Conservation (phyloP, 225 moss, liverwort and hornwort genomes). For the Takakia lepidozioides region DNA sequence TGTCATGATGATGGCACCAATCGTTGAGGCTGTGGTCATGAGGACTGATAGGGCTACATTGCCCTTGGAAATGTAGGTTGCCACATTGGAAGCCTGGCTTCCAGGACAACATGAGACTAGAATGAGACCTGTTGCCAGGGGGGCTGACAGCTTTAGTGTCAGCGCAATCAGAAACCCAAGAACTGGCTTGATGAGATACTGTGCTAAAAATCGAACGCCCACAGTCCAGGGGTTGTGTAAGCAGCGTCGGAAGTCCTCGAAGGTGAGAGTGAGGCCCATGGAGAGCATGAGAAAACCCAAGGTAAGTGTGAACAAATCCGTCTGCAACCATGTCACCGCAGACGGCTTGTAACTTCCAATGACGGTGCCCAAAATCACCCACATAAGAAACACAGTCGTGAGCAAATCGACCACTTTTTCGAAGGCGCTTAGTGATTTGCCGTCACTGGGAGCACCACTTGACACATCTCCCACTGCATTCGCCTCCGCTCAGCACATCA, state of each 20-base stretch:
- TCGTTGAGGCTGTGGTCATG: conserved; percentile 98
- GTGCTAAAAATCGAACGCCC: conserved; percentile 96
- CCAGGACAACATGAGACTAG: conserved; percentile 96
- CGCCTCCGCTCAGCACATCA: no score
- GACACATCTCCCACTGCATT: no score
- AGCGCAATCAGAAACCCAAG: conserved; percentile 87
- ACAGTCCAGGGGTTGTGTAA: conserved; percentile 97
- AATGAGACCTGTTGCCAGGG: conserved; percentile 90
- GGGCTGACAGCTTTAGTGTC: conserved; percentile 79
- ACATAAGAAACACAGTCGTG: conserved; percentile 94
- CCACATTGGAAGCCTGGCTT: conserved; percentile 97
- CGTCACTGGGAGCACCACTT: no score
- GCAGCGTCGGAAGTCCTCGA: conserved; percentile 85
- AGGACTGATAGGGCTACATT: conserved; percentile 97
- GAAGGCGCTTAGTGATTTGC: conserved; percentile 61
- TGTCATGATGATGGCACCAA: conserved; percentile 97
- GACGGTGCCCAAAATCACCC: conserved; percentile 89
- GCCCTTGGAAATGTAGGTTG: conserved; percentile 98
- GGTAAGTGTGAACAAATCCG: conserved; percentile 77
- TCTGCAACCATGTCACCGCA: conserved; percentile 96
- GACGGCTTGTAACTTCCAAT: conserved; percentile 91
- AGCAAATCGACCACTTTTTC: conserved; percentile 92
- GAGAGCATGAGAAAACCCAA: conserved; percentile 94
- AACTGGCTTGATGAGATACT: conserved; percentile 79
- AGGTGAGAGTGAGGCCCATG: conserved; percentile 92